Evolutionary conservation across 176 grass and related monocot species (phyloP).

Genomic region (Aegilops umbellulata): DNA sequence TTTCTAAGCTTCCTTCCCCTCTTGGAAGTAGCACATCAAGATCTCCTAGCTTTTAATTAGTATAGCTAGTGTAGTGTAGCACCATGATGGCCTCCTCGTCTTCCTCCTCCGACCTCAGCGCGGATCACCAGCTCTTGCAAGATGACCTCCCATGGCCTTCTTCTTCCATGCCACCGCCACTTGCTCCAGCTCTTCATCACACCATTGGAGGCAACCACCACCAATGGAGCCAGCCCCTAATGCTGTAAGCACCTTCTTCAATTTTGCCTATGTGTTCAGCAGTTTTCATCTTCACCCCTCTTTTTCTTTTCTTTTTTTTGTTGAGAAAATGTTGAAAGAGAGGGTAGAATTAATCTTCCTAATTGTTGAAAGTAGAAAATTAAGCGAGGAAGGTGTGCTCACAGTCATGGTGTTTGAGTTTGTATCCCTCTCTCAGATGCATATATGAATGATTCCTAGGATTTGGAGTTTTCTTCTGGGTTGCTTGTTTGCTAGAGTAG

Average conservation of each 20-base stretch:
- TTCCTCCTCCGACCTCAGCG: constrained; percentile 41
- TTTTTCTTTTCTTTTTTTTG: neutral
- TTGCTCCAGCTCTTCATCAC: constrained; percentile 24
- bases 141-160: constrained; percentile 45
- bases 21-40: constrained; percentile 51
- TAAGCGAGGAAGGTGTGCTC: neutral
- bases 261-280: neutral
- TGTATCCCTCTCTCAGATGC: neutral
- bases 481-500: constrained; percentile 45
- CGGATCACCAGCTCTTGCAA: constrained; percentile 37
- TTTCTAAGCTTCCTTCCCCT: constrained; percentile 23
- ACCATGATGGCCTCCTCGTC: constrained; percentile 59
- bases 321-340: neutral
- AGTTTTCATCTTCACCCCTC: neutral
- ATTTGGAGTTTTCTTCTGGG: constrained; percentile 86
- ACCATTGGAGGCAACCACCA: constrained; percentile 24
- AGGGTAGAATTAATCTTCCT: neutral
- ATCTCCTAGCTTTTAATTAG: constrained; percentile 38
- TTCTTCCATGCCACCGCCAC: neutral
- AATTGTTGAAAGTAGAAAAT: neutral
- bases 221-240: constrained; percentile 34
- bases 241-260: constrained; percentile 28
- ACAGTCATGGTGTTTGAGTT: constrained; percentile 6
- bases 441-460: constrained; percentile 48
- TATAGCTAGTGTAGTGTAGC: neutral